phyloP scores from a whole-genome alignment of 257 asterid species.

The Penstemon eatonii region DNA sequence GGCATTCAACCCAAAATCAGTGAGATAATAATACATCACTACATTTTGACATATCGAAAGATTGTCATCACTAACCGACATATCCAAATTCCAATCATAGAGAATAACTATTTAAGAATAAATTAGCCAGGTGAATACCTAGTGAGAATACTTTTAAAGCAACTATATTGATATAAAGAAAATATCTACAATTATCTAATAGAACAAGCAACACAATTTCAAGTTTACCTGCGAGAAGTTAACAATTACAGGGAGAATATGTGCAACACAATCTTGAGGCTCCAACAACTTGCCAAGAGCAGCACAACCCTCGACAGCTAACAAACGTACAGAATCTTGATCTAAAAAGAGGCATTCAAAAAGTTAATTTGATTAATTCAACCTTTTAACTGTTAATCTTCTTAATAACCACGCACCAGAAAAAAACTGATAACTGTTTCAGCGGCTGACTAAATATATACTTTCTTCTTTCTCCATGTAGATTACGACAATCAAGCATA shows the following conservation, averaged over 20 bases:
- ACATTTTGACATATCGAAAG: slow-evolving; percentile 14
- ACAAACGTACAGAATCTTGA: slow-evolving; percentile 93
- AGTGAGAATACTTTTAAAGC: slow-evolving; percentile 4
- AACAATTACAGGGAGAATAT: slow-evolving; percentile 90
- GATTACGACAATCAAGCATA: background rate
- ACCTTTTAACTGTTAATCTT: too few relatives aligned
- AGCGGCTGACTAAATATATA: too few relatives aligned
- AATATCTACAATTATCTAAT: too few relatives aligned
- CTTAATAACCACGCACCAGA: too few relatives aligned
- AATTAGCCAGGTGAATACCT: slow-evolving; percentile 10
- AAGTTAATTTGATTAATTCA: too few relatives aligned
- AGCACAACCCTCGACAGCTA: slow-evolving; percentile 96
- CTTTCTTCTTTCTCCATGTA: slow-evolving; percentile 1
- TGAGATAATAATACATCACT: background rate
- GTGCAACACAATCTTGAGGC: slow-evolving; percentile 88
- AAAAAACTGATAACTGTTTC: too few relatives aligned
- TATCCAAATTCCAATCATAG: slow-evolving; percentile 4
- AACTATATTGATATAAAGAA: slow-evolving; percentile 10
- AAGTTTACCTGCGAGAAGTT: slow-evolving; percentile 81
- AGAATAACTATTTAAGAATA: slow-evolving; percentile 12
- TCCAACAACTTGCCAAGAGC: slow-evolving; percentile 86
- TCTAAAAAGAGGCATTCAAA: slow-evolving; percentile 45
- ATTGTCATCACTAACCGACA: background rate
- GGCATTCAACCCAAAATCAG: background rate
- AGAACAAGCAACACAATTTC: too few relatives aligned